Conservation (phyloP, 2,329 filamentous ascomycete species). For the Xylaria sp. region DNA sequence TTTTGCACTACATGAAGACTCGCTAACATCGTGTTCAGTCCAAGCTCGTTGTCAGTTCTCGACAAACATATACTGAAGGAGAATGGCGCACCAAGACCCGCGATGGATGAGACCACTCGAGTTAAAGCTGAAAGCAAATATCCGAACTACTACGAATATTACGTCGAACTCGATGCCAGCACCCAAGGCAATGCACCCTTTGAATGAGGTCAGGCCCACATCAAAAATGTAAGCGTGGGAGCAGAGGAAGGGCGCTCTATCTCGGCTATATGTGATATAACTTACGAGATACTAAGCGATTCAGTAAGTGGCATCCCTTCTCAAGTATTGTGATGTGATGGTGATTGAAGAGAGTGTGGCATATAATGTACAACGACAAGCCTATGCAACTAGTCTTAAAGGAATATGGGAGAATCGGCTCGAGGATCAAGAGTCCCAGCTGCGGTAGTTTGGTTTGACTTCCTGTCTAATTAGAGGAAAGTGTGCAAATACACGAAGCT, state of each 20-base stretch:
- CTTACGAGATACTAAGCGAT: background rate
- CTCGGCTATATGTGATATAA: background rate
- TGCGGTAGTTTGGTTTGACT: constrained; percentile 16
- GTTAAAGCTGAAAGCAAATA: constrained; percentile 63
- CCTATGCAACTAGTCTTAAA: background rate
- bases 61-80: constrained; percentile 56
- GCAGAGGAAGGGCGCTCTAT: background rate
- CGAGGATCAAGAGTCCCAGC: background rate
- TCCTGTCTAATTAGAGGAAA: constrained; percentile 21
- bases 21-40: constrained; percentile 49
- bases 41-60: constrained; percentile 57
- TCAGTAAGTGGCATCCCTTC: constrained; percentile 16
- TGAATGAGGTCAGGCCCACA: constrained; percentile 51
- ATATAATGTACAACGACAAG: constrained; percentile 19
- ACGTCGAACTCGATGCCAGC: constrained; percentile 57
- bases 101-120: constrained; percentile 63
- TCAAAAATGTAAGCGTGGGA: background rate
- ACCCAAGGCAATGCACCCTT: constrained; percentile 63
- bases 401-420: background rate
- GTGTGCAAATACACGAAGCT: constrained; percentile 13
- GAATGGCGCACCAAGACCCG: constrained; percentile 54
- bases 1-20: constrained; percentile 22
- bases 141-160: constrained; percentile 64
- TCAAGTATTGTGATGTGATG: constrained; percentile 3
- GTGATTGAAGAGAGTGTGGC: constrained; percentile 4